Evolutionary conservation across 2,329 filamentous ascomycete species (phyloP).

Genomic region (Alternaria dauci): DNA sequence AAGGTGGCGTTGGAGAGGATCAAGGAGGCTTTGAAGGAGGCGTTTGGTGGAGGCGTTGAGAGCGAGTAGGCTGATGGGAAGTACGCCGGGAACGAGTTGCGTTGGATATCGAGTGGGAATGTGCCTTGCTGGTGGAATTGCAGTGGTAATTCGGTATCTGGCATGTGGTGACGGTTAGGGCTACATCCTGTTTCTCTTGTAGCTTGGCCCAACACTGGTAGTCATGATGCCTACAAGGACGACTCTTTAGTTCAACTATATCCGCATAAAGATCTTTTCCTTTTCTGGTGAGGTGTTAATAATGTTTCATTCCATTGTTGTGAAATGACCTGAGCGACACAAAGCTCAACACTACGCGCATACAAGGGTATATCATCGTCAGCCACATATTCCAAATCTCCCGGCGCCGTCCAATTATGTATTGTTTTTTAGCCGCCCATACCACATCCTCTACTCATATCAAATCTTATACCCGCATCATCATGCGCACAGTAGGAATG

Average conservation of each 20-base stretch:
- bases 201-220: neutral
- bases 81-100: neutral
- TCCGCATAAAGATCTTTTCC: too few relatives aligned
- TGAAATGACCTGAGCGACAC: neutral
- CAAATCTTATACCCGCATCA: constrained; percentile 25
- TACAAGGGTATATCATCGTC: neutral
- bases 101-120: neutral
- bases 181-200: neutral
- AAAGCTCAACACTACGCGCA: neutral
- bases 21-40: neutral
- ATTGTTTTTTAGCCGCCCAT: neutral
- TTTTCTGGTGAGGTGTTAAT: neutral
- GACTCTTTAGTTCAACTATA: neutral
- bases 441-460: neutral
- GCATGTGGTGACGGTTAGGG: neutral
- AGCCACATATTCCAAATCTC: neutral
- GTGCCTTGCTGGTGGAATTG: neutral
- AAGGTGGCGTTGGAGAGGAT: neutral
- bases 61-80: neutral
- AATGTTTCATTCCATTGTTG: neutral
- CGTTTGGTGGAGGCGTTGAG: neutral
- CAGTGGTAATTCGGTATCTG: neutral
- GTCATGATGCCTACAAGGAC: neutral
- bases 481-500: constrained; percentile 58
- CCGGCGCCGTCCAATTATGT: neutral